Evolutionary conservation across 2,329 filamentous ascomycete species (phyloP).

Genomic region (Neonectria punicea): DNA sequence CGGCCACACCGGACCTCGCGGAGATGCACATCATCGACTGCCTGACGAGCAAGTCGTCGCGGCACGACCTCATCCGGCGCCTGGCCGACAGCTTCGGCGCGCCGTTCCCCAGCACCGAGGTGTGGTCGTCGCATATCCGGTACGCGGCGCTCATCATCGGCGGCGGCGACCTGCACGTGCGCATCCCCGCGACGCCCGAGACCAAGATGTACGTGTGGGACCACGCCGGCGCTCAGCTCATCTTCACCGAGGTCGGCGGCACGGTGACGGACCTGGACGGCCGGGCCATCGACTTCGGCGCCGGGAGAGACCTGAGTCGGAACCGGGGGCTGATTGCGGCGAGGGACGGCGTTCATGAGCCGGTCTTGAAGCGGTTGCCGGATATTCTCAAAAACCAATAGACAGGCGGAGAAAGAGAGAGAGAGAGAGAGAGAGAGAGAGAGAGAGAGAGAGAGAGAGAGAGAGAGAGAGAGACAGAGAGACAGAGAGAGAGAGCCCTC

Average conservation of each 20-base stretch:
- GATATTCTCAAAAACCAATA: constrained; percentile 34
- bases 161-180: constrained; percentile 49
- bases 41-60: constrained; percentile 43
- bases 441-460: not conserved
- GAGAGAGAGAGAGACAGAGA: not conserved
- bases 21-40: constrained; percentile 50
- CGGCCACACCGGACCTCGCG: constrained; percentile 28
- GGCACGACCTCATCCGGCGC: constrained; percentile 46
- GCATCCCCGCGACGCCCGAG: constrained; percentile 39
- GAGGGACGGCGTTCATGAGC: constrained; percentile 53
- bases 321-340: constrained; percentile 56
- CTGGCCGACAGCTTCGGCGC: constrained; percentile 47
- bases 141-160: constrained; percentile 52
- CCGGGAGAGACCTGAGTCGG: constrained; percentile 46
- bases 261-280: constrained; percentile 61
- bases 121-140: constrained; percentile 54
- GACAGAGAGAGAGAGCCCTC: not conserved
- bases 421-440: not conserved
- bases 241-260: constrained; percentile 66
- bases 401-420: not conserved
- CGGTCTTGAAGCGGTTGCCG: constrained; percentile 49
- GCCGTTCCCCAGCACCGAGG: constrained; percentile 49
- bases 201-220: constrained; percentile 57
- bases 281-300: constrained; percentile 48
- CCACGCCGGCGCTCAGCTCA: constrained; percentile 67